These are phyloP conservation scores for Populus hybrid DNA, from an alignment of 441 rosid species.

Conservation along the genomic window DNA sequence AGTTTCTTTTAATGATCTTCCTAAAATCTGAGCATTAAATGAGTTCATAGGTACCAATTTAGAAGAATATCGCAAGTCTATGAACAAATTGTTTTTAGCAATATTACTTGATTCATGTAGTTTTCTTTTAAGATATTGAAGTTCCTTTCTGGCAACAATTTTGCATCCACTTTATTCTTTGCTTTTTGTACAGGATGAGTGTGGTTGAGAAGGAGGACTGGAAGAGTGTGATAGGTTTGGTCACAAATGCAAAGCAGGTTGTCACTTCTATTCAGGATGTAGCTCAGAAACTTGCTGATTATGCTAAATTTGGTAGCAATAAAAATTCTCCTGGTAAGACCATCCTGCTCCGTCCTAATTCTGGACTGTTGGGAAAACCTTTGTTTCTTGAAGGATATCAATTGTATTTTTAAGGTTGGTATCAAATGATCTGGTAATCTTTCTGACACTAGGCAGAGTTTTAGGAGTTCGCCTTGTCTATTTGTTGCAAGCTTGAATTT, in stretches of 20 bases:
- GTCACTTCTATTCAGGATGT: slow-evolving; percentile 89
- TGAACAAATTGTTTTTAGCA: background rate
- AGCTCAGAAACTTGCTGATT: slow-evolving; percentile 80
- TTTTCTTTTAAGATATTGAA: background rate
- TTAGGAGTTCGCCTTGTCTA: background rate
- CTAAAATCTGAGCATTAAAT: background rate
- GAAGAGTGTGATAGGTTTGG: slow-evolving; percentile 69
- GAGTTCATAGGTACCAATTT: background rate
- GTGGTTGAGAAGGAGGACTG: slow-evolving; percentile 84
- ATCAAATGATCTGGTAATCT: slow-evolving; percentile 1
- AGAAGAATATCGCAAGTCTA: background rate
- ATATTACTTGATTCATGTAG: background rate
- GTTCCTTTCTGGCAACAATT: background rate
- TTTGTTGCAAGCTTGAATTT: background rate
- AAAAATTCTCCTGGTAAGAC: slow-evolving; percentile 48
- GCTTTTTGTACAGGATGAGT: slow-evolving; percentile 60
- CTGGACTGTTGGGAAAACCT: background rate
- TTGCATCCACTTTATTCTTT: background rate
- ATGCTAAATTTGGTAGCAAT: slow-evolving; percentile 59
- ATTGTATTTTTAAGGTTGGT: background rate
- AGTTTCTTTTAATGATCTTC: background rate
- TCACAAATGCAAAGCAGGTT: slow-evolving; percentile 85
- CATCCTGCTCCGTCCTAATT: background rate
- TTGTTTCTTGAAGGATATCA: slow-evolving; percentile 4
- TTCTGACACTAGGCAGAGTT: background rate